phyloP scores from a whole-genome alignment of 2,329 filamentous ascomycete species.

The Didymellaceae sp. region DNA sequence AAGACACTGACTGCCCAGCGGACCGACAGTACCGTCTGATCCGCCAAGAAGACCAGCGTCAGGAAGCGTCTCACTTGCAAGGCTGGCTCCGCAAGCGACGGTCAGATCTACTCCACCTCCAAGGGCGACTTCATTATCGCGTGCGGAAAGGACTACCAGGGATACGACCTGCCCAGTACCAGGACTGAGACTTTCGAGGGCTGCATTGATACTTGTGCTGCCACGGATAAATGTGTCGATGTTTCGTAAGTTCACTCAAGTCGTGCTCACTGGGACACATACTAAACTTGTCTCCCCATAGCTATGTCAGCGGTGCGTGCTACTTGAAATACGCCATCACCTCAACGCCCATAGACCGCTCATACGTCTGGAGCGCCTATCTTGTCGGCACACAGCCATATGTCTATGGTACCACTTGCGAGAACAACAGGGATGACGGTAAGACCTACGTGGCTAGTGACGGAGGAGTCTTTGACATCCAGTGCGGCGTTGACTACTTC shows the following conservation, averaged over 20 bases:
- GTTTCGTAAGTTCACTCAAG: neutral
- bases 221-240: neutral
- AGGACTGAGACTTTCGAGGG: constrained; percentile 1
- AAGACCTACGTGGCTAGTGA: neutral
- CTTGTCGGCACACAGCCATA: neutral
- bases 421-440: constrained; percentile 1
- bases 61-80: neutral
- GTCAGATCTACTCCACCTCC: neutral
- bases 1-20: neutral
- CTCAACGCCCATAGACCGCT: neutral
- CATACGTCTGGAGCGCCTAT: constrained; percentile 4
- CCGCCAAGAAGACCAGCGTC: neutral
- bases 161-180: constrained; percentile 1
- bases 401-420: neutral
- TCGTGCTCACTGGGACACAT: no score
- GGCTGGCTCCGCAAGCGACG: neutral
- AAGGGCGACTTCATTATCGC: constrained; percentile 5
- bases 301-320: constrained; percentile 1
- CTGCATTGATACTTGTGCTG: constrained; percentile 6
- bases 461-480: neutral
- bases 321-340: neutral
- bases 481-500: constrained; percentile 3
- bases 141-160: constrained; percentile 7
- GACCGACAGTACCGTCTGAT: constrained; percentile 1
- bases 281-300: neutral